Conservation (phyloP, 163 green algal genomes). For the Scenedesmus sp. region DNA sequence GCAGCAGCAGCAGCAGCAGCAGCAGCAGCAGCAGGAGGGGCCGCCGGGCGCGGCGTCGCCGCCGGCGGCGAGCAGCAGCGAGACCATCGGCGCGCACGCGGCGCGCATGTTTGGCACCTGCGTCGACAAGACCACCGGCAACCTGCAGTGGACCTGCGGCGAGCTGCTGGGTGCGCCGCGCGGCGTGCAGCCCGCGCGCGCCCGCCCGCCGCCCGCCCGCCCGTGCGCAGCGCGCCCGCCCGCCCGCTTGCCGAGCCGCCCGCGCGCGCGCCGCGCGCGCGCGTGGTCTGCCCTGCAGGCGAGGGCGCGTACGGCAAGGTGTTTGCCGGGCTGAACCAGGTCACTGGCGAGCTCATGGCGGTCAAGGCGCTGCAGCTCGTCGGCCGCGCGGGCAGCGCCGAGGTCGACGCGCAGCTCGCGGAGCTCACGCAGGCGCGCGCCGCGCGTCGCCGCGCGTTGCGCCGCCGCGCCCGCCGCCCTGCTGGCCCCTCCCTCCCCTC, state of each 20-base stretch:
- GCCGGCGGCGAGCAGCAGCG: neutral
- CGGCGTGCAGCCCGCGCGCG: constrained; percentile 9
- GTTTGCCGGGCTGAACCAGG: constrained; percentile 89
- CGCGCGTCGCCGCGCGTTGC: too few relatives aligned
- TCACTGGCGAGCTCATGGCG: constrained; percentile 93
- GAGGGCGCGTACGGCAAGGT: constrained; percentile 78
- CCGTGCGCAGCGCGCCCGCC: too few relatives aligned
- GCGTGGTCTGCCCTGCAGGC: neutral
- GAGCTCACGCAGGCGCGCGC: constrained; percentile 4
- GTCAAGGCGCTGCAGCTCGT: constrained; percentile 86
- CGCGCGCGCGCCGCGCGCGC: neutral
- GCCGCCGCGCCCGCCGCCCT: too few relatives aligned
- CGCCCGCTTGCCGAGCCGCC: neutral
- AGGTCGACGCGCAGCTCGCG: constrained; percentile 14
- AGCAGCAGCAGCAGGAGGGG: neutral
- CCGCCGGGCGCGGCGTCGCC: neutral
- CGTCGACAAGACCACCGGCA: constrained; percentile 51
- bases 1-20: neutral
- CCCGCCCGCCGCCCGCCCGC: too few relatives aligned
- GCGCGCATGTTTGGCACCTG: constrained; percentile 62
- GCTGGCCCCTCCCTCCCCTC: too few relatives aligned
- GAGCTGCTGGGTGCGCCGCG: constrained; percentile 86
- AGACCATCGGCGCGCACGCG: constrained; percentile 47
- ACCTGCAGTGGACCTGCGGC: constrained; percentile 82
- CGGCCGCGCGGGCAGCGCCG: constrained; percentile 27